Evolutionary conservation across 257 asterid genomes (phyloP).

Genomic region (Sherardia arvensis): DNA sequence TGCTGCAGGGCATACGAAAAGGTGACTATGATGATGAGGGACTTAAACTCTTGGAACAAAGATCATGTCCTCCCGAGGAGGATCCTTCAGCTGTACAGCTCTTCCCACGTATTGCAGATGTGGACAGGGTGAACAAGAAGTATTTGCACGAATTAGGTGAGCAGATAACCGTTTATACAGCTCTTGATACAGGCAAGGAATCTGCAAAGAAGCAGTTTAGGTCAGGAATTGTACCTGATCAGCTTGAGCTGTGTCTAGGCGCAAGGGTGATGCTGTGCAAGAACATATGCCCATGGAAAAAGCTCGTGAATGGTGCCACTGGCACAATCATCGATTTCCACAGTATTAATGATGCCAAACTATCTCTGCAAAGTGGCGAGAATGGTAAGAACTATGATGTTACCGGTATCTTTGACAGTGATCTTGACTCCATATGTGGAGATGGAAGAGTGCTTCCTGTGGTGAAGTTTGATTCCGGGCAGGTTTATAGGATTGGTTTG

Average conservation of each 20-base stretch:
- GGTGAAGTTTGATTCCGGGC: constrained; percentile 64
- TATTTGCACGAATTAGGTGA: constrained; percentile 28
- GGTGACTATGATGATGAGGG: constrained; percentile 36
- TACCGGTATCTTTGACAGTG: constrained; percentile 5
- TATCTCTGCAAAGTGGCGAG: constrained; percentile 7
- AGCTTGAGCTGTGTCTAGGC: constrained; percentile 50
- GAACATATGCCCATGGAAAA: constrained; percentile 28
- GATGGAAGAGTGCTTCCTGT: constrained; percentile 48
- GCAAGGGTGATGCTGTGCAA: constrained; percentile 62
- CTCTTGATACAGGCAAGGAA: constrained; percentile 42
- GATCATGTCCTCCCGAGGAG: constrained; percentile 43
- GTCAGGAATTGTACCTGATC: constrained; percentile 49
- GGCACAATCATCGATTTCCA: constrained; percentile 43
- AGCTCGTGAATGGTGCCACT: constrained; percentile 69
- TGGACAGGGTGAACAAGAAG: constrained; percentile 40
- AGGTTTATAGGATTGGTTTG: constrained; percentile 34
- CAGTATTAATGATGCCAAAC: constrained; percentile 3
- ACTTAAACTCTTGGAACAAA: constrained; percentile 41
- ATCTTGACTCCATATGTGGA: constrained; percentile 22
- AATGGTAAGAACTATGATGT: background rate
- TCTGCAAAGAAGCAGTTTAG: constrained; percentile 39
- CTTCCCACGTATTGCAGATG: constrained; percentile 53
- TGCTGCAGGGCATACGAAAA: constrained; percentile 54
- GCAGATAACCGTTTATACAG: constrained; percentile 33
- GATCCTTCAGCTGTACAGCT: constrained; percentile 64